phyloP scores from a whole-genome alignment of 139 green algal species.

The Coelastrella sp. region DNA sequence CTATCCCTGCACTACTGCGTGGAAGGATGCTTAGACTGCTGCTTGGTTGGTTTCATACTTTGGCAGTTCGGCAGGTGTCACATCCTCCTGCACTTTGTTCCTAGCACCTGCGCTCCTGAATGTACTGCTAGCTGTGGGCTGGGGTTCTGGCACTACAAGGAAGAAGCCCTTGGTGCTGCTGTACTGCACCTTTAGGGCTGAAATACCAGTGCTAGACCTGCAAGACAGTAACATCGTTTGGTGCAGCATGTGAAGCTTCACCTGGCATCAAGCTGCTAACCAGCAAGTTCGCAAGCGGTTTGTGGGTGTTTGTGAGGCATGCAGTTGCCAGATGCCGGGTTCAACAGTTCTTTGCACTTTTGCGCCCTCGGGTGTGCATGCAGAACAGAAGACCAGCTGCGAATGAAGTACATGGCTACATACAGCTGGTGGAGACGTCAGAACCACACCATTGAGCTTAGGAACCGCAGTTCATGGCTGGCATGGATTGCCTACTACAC shows the following conservation, averaged over 20 bases:
- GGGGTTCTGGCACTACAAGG: constrained; percentile 54
- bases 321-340: too few species aligned
- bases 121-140: background rate
- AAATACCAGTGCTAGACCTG: constrained; percentile 17
- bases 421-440: too few species aligned
- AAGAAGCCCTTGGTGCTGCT: constrained; percentile 81
- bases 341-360: too few species aligned
- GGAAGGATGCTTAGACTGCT: too few species aligned
- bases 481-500: background rate
- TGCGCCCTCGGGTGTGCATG: too few species aligned
- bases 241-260: background rate
- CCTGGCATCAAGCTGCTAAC: background rate
- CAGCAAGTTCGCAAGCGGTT: background rate
- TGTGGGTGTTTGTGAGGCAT: too few species aligned
- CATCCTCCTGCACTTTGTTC: background rate
- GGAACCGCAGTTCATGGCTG: too few species aligned
- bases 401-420: too few species aligned
- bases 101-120: background rate
- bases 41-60: background rate
- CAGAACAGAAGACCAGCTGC: too few species aligned
- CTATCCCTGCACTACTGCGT: too few species aligned
- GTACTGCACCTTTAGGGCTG: constrained; percentile 71
- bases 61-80: background rate
- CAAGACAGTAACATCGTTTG: constrained; percentile 48
- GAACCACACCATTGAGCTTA: too few species aligned